Evolutionary conservation across 2,329 filamentous ascomycete species (phyloP), one percentile per base, ranked within the genome.

Genomic region (Ceratocystis ficicola): DNA sequence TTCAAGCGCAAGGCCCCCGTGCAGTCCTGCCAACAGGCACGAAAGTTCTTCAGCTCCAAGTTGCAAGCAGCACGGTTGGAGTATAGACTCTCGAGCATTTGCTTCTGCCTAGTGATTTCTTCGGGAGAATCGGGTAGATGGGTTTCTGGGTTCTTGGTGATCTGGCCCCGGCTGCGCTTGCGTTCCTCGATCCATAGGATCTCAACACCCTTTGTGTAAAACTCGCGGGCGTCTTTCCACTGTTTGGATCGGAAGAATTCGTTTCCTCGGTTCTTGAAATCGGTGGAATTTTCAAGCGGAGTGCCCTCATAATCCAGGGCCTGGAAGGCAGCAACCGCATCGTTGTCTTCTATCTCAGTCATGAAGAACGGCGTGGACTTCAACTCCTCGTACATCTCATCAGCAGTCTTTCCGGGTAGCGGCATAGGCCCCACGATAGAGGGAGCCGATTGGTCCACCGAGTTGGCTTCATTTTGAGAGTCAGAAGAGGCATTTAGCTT

Each of bases 241-340:
- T 84, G 80, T 74, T 85, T 86, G 65, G 80, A 80, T 71, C 82
- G 81, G 73, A 95, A 95, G 72, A 84, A 86, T 71, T 97, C 93
- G 74, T 99, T 99, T 44, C 94, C 94, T 70, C 90, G 89, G 73
- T 93, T 87, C 72, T 94, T 90, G 78, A 96, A 96, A 69, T 90
- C 90, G 57, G 82, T 77, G 22, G 86, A 88, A 68, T 95, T 87
- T 74, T 97, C 93, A 8, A 86, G 81, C 62, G 89, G 85, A 7
- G 91, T 92, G 22, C 94, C 95, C 77, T 99, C 94, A 73, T 96
- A 96, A 36, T 90, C 90, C 48, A 99, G 79, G 0, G 94, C 93
- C 73, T 89, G 88, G 68, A 99, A 81, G 0, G 94, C 95, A 71
- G 95, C 91, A 0, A 96, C 80, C 70, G 89, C 86, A 68, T 87